Conservation (phyloP, 257 asterid species). For the Solanum verrucosum region DNA sequence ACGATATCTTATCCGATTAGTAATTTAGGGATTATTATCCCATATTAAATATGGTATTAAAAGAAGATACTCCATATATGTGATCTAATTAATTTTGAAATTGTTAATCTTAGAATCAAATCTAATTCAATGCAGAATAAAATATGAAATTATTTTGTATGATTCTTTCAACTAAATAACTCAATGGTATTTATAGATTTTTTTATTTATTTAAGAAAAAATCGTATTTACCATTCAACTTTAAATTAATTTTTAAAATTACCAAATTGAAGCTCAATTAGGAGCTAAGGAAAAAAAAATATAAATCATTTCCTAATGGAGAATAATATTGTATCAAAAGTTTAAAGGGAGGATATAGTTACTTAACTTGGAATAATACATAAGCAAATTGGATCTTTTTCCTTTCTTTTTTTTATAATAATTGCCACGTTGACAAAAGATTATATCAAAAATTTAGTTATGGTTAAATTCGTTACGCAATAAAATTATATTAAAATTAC, state of each 20-base stretch:
- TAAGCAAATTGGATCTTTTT: not conserved
- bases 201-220: not conserved
- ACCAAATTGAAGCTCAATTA: not conserved
- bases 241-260: too few relatives aligned
- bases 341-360: not conserved
- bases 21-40: not conserved
- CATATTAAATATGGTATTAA: not conserved
- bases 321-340: too few relatives aligned
- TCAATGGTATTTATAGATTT: not conserved
- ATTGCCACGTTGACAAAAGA: not conserved
- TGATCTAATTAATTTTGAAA: not conserved
- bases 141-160: not conserved
- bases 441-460: too few relatives aligned
- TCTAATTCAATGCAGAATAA: not conserved
- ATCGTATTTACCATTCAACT: not conserved
- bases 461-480: too few relatives aligned
- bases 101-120: not conserved
- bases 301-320: not conserved
- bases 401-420: too few relatives aligned
- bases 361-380: not conserved
- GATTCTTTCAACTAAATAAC: not conserved
- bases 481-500: too few relatives aligned
- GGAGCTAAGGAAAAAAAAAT: not conserved
- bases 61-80: not conserved
- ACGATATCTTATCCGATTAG: too few relatives aligned